Conservation (phyloP, 164 flowering plant species). For the Santalum album region DNA sequence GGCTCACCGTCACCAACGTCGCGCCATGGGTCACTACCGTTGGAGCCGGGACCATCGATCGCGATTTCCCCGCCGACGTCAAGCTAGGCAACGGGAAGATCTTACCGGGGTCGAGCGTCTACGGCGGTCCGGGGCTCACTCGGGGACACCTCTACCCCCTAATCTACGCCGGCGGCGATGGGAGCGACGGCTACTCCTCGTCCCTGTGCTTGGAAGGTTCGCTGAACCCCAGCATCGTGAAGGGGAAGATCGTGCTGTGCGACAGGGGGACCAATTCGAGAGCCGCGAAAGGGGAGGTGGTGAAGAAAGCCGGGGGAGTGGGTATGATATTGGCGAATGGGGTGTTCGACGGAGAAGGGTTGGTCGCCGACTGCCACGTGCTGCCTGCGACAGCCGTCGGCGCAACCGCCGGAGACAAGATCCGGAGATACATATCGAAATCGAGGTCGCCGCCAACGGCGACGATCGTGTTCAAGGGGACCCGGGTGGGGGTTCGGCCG, state of each 20-base stretch:
- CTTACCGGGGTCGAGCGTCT: conserved; percentile 58
- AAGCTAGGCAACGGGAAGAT: conserved; percentile 61
- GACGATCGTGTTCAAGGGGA: conserved; percentile 64
- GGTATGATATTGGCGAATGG: conserved; percentile 92
- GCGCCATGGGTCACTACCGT: conserved; percentile 96
- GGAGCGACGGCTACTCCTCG: conserved; percentile 73
- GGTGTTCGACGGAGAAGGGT: conserved; percentile 82
- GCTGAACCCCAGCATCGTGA: conserved; percentile 46
- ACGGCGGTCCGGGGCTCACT: conserved; percentile 60
- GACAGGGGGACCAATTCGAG: conserved; percentile 83
- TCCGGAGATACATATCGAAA: conserved; percentile 50
- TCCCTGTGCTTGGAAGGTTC: conserved; percentile 86
- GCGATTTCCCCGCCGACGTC: conserved; percentile 82
- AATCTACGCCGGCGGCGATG: conserved; percentile 65
- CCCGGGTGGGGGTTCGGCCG: conserved; percentile 60
- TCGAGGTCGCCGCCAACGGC: conserved; percentile 38
- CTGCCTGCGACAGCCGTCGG: conserved; percentile 84
- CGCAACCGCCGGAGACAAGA: conserved; percentile 52
- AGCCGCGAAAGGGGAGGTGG: conserved; percentile 75
- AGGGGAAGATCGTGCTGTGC: conserved; percentile 79
- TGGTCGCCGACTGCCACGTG: conserved; percentile 90
- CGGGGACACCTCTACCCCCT: conserved; percentile 49
- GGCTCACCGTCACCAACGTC: conserved; percentile 70
- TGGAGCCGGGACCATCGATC: conserved; percentile 82
- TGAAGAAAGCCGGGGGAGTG: conserved; percentile 72